Base-by-base conservation (phyloP, 2,329 filamentous ascomycete genomes). In the Ophiostoma pallidulum region DNA sequence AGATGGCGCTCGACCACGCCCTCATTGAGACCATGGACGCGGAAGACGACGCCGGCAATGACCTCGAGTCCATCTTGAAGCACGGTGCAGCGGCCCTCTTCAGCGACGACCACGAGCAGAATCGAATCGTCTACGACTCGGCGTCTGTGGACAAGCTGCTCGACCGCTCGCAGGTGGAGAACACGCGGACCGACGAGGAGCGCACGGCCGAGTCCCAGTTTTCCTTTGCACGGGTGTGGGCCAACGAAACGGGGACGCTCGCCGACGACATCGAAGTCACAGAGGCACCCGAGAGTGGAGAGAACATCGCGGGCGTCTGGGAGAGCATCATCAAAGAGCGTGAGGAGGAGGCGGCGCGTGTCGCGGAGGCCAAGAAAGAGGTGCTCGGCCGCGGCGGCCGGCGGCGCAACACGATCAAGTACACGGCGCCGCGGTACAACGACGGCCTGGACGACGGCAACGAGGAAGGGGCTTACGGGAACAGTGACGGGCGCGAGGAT, bases 1-100 rank as follows among this genome's bases (percentile, higher is more conserved):
- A 98, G 68, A 88, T 98, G 80, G 88, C 88, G 0, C 75, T 98
- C 0, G 92, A 98, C 58, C 90, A 97, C 63, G 86, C 92, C 1
- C 75, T 98, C 18, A 96, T 98, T 51, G 90, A 97, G 61, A 83
- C 80, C 45, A 88, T 98, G 78, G 87, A 90, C 49, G 78, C 80
- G 2, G 82, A 90, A n/a, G 84, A 92, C 39, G 78, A 91, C 32
- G 80, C 78, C 8, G 80, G 81, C 8, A 74, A 84, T 51, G 89
- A 97, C 59, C 67, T 97, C 4, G 89, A 94, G 57, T 86, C 86
- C 0, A 90, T 97, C 51, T 73, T 98, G 33, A 84, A 83, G 55
- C 85, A 94, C 59, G 92, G 92, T 45, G 90, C 91, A 0, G 80
- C 85, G 50, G 86, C 90, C 10, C 69, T 98, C 4, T 97, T 98